Conservation (phyloP, 2,329 filamentous ascomycete genomes). For the Trichoderma sp. region DNA sequence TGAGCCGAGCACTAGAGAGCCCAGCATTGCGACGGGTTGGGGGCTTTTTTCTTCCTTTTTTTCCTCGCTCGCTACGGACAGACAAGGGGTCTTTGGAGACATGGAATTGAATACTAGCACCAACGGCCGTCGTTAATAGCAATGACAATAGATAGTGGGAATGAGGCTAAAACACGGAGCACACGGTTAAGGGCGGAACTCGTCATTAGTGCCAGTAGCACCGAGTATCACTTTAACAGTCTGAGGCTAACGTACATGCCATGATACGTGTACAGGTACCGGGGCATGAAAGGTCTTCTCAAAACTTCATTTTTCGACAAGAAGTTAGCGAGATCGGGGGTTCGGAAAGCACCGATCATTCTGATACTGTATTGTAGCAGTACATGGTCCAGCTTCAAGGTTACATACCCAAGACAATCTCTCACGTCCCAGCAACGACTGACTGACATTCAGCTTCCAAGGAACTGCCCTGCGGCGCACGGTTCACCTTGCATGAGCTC, state of each 20-base stretch:
- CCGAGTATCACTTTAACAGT: background rate
- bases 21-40: constrained; percentile 1
- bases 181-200: background rate
- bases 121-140: background rate
- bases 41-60: background rate
- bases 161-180: background rate
- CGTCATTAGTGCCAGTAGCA: background rate
- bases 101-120: background rate
- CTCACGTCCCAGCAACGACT: background rate
- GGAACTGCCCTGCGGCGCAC: background rate
- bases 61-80: background rate
- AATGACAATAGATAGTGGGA: background rate
- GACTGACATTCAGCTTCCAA: background rate
- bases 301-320: background rate
- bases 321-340: background rate
- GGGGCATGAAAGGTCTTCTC: background rate
- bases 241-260: background rate
- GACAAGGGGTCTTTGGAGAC: background rate
- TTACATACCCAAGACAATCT: background rate
- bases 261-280: background rate
- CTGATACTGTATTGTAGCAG: background rate
- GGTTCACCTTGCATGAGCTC: constrained; percentile 19
- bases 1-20: background rate
- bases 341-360: background rate
- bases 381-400: background rate